These are phyloP conservation scores for Pseudoperonospora humuli DNA, from an alignment of 352 stramenopile species.

Conservation along the genomic window DNA sequence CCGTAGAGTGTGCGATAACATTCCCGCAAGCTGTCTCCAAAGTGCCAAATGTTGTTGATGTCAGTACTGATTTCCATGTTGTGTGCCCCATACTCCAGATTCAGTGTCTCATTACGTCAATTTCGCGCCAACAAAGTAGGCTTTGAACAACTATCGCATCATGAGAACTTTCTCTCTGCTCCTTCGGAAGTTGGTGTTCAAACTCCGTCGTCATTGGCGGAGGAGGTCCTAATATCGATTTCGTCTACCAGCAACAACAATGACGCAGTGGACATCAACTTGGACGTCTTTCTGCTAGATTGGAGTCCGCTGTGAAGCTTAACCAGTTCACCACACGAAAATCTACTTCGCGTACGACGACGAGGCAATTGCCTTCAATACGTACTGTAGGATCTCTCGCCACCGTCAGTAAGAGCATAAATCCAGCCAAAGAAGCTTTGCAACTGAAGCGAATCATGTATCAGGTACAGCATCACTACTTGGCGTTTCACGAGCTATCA, in stretches of 20 bases:
- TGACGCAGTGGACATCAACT: not conserved
- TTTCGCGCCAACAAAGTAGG: not conserved
- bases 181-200: no score
- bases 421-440: slow-evolving; percentile 12
- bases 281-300: slow-evolving; percentile 36
- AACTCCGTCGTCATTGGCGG: no score
- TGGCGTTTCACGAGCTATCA: slow-evolving; percentile 37
- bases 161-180: not conserved
- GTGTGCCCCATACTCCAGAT: not conserved
- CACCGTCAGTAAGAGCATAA: slow-evolving; percentile 4
- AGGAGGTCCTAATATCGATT: no score
- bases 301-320: slow-evolving; percentile 38
- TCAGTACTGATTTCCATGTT: not conserved
- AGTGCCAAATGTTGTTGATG: not conserved
- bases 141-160: not conserved
- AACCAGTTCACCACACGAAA: slow-evolving; percentile 51
- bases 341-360: slow-evolving; percentile 32
- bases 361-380: slow-evolving; percentile 23
- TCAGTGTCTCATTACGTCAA: no score
- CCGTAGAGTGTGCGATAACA: not conserved
- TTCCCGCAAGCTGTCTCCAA: not conserved
- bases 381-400: slow-evolving; percentile 46
- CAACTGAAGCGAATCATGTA: slow-evolving; percentile 23
- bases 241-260: no score
- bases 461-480: slow-evolving; percentile 47